Conservation (phyloP, 2,329 filamentous ascomycete species). For the Ceratocystis variospora region DNA sequence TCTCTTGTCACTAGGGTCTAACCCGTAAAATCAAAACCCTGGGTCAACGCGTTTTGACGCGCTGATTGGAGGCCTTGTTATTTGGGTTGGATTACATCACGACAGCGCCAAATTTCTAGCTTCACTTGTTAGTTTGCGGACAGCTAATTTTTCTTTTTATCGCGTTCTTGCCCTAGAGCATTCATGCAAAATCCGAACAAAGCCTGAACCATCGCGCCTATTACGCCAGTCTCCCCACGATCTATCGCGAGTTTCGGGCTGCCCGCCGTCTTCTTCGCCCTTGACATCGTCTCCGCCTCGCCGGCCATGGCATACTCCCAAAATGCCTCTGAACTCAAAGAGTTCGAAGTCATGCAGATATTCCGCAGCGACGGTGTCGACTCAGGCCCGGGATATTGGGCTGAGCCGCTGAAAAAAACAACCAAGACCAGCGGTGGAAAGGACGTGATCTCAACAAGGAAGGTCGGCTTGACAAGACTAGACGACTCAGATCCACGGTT, state of each 20-base stretch:
- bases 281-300: neutral
- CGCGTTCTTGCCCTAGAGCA: no score
- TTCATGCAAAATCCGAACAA: no score
- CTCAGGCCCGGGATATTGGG: constrained; percentile 34
- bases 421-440: constrained; percentile 14
- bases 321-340: constrained; percentile 10
- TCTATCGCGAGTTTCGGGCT: neutral
- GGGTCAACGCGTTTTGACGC: constrained; percentile 6
- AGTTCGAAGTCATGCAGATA: constrained; percentile 32
- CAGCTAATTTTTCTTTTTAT: no score
- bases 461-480: constrained; percentile 30
- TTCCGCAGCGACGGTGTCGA: constrained; percentile 35
- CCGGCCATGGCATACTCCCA: neutral
- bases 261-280: neutral
- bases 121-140: no score
- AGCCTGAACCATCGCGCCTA: neutral
- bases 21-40: neutral
- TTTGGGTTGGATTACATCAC: neutral
- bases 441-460: constrained; percentile 24
- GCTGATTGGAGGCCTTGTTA: constrained; percentile 12
- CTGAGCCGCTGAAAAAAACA: constrained; percentile 23
- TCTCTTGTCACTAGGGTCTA: neutral
- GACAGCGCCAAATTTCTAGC: neutral
- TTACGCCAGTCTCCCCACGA: neutral
- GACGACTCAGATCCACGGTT: constrained; percentile 32